These are phyloP conservation scores for Apiotrichum siamense DNA, from an alignment of 1,284 basidiomycete genomes.

Conservation along the genomic window DNA sequence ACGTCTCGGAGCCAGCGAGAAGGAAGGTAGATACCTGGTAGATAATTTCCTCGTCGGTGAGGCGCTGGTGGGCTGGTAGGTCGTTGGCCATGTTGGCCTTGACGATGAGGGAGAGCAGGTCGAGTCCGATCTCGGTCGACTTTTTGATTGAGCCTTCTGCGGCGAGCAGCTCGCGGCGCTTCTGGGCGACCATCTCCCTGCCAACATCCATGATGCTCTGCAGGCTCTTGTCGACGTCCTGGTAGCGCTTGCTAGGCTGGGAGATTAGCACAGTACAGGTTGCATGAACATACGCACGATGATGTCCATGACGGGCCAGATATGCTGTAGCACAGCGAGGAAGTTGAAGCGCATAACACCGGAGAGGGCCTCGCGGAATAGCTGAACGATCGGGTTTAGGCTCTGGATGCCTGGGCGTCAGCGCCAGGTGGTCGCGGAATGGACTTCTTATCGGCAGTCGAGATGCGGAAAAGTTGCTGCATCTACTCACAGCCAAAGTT, in stretches of 20 bases:
- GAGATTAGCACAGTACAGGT: conserved; percentile 55
- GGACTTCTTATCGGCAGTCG: no score
- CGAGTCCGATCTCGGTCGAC: conserved; percentile 49
- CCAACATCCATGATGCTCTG: conserved; percentile 24
- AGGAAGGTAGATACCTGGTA: conserved; percentile 69
- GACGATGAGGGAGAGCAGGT: conserved; percentile 48
- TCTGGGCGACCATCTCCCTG: conserved; percentile 51
- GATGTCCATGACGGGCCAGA: conserved; percentile 41
- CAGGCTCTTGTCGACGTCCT: not conserved
- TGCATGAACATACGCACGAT: conserved; percentile 19
- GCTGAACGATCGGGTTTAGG: conserved; percentile 48
- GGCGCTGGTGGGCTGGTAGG: conserved; percentile 52
- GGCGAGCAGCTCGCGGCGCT: conserved; percentile 42
- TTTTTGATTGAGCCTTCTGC: conserved; percentile 36
- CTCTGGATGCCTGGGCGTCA: conserved; percentile 9
- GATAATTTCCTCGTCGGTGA: conserved; percentile 61
- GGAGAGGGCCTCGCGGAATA: conserved; percentile 4
- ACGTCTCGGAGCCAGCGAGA: conserved; percentile 66
- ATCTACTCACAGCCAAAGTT: conserved; percentile 44
- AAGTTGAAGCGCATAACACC: not conserved
- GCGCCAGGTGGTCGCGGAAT: no score
- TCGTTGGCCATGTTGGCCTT: conserved; percentile 58
- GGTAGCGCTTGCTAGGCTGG: conserved; percentile 6
- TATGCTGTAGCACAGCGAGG: conserved; percentile 9
- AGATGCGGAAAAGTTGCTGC: no score